phyloP scores from a whole-genome alignment of 2,329 filamentous ascomycete genomes.

The Trichocomaceae sp. region DNA sequence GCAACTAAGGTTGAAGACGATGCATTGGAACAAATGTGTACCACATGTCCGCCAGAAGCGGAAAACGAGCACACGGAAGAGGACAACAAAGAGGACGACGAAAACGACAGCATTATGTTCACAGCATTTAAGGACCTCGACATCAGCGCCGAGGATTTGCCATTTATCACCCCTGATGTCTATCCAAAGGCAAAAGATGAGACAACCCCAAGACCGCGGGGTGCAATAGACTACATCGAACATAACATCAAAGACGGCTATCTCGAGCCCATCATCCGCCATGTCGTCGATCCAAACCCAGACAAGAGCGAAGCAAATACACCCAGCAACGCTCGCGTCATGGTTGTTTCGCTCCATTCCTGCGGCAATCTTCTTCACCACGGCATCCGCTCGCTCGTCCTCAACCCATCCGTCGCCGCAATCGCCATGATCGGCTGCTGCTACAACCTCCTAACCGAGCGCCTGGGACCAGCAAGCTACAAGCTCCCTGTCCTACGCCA shows the following conservation, averaged over 20 bases:
- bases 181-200: slow-evolving; percentile 14
- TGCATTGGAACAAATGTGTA: no score
- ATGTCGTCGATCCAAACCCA: slow-evolving; percentile 25
- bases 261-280: slow-evolving; percentile 34
- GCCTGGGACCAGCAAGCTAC: slow-evolving; percentile 76
- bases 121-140: slow-evolving; percentile 31
- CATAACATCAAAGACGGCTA: slow-evolving; percentile 40
- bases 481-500: slow-evolving; percentile 74
- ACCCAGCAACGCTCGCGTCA: slow-evolving; percentile 43
- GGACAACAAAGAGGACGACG: slow-evolving; percentile 15
- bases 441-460: slow-evolving; percentile 92
- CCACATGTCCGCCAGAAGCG: slow-evolving; percentile 61
- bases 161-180: background rate
- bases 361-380: slow-evolving; percentile 97
- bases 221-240: slow-evolving; percentile 39
- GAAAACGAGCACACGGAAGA: slow-evolving; percentile 16
- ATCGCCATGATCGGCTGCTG: slow-evolving; percentile 96
- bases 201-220: slow-evolving; percentile 19
- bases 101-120: slow-evolving; percentile 22
- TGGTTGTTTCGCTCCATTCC: slow-evolving; percentile 93
- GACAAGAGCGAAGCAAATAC: background rate
- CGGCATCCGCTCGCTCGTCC: slow-evolving; percentile 73
- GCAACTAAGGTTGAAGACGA: background rate
- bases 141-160: slow-evolving; percentile 25
- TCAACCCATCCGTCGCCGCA: slow-evolving; percentile 79